Base-by-base conservation (phyloP, 805 yeast species). In the Teunomyces barrocoloradensis region DNA sequence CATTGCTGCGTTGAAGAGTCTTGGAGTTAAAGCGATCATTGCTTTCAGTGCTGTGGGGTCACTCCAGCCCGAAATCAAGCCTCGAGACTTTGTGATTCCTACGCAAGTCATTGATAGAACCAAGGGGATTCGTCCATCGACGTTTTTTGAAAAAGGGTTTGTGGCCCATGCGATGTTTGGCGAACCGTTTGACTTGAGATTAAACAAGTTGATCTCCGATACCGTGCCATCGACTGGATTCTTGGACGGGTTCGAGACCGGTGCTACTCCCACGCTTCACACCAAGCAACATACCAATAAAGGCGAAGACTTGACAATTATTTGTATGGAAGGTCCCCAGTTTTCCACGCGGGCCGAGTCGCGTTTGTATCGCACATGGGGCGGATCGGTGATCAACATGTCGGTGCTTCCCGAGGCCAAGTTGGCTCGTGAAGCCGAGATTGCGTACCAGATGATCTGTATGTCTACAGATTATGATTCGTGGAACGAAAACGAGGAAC, bases 251-350 rank as follows among this genome's bases (percentile, higher is more conserved):
- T 73, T 71, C 23, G 80, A 78, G 43, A 69, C 45, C 52, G 66
- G 52, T 13, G 63, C 59, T 25, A 42, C 45, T 67, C 81, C 65
- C 4, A 68, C 66, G 40, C 69, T 91, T 67, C 96, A 87, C 69
- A 74, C 89, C 45, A 84, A 81, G 65, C 47, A 57, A 17, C 70
- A 65, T 46, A 72, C 89, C 43, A 84, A 82, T 55, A 69, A 69
- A 29, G 80, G 80, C 47, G 83, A 80, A 48, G 97, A 92, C 60
- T 71, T 87, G 49, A 87, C 95, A 5, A 81, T 94, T 35, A 79
- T 94, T 53, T 94, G 99, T 68, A 94, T 94, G 99, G 99, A 92
- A 70, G 99, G 99, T 37, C 99, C 99, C 3, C 96, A 94, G 43
- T 94, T 94, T 68, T 85, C 95, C 33, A 94, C 99, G 11, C 80